phyloP scores from a whole-genome alignment of 2,329 filamentous ascomycete genomes.

The Xylaria sp. region DNA sequence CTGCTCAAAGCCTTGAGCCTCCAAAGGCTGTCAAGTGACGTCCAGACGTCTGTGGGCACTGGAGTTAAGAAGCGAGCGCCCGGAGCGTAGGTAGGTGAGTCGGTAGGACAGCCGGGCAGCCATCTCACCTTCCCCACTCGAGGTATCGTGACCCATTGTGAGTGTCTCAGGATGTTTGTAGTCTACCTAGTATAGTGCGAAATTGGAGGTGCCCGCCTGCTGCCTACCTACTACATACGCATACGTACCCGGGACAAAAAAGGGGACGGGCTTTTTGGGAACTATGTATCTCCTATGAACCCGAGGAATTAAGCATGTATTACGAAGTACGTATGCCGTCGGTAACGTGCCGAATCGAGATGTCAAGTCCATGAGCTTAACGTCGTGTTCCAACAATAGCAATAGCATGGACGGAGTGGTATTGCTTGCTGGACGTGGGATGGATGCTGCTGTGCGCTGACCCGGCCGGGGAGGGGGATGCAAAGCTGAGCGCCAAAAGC shows the following conservation, averaged over 20 bases:
- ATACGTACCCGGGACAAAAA: too few relatives aligned
- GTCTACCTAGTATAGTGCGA: too few relatives aligned
- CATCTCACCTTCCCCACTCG: too few relatives aligned
- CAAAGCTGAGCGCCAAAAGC: background rate
- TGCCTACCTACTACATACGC: too few relatives aligned
- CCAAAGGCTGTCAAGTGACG: background rate
- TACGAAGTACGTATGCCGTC: too few relatives aligned
- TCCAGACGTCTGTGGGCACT: too few relatives aligned
- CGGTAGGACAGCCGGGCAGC: background rate
- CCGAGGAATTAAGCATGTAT: background rate
- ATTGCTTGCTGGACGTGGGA: background rate
- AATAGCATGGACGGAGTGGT: background rate
- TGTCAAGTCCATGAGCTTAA: background rate
- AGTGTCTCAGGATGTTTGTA: background rate
- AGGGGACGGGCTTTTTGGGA: background rate
- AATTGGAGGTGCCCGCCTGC: too few relatives aligned
- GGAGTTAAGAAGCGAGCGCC: background rate
- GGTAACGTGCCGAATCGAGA: background rate
- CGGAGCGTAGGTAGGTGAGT: too few relatives aligned
- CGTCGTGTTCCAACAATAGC: background rate
- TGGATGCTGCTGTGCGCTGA: too few relatives aligned
- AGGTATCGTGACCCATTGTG: background rate
- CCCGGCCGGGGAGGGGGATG: too few relatives aligned
- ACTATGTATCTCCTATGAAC: background rate
- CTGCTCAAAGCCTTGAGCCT: background rate